These are phyloP conservation scores for Stromatinia cepivora DNA, from an alignment of 2,329 filamentous ascomycete species.

Conservation along the genomic window DNA sequence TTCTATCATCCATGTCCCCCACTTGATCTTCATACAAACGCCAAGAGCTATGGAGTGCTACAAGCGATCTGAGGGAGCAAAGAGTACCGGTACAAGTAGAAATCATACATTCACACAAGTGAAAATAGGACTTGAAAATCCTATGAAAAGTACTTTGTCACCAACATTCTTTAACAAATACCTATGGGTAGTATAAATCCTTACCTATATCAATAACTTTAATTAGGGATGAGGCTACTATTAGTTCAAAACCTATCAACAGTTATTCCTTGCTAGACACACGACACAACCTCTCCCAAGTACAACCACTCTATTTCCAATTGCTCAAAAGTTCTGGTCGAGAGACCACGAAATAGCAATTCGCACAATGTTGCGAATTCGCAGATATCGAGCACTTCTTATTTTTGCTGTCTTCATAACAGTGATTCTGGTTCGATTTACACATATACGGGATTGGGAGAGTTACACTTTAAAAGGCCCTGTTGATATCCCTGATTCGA, in stretches of 20 bases:
- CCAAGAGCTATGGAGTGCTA: constrained; percentile 2
- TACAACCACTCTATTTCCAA: constrained; percentile 1
- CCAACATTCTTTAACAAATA: neutral
- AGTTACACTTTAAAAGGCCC: constrained; percentile 21
- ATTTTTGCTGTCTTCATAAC: constrained; percentile 30
- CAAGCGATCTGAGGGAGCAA: neutral
- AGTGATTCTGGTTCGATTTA: constrained; percentile 30
- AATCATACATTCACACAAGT: neutral
- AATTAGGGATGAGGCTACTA: constrained; percentile 16
- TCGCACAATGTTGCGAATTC: constrained; percentile 54
- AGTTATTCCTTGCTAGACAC: constrained; percentile 16
- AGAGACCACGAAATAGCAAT: constrained; percentile 19
- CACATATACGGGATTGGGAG: constrained; percentile 28
- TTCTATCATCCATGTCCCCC: neutral
- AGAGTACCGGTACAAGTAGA: neutral
- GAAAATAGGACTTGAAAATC: neutral
- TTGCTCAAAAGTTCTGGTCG: constrained; percentile 13
- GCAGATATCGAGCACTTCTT: constrained; percentile 60
- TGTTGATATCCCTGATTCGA: constrained; percentile 18
- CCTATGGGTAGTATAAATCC: too few species aligned
- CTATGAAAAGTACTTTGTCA: neutral
- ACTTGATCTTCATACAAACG: neutral
- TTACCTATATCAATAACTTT: constrained; percentile 1
- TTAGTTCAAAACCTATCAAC: constrained; percentile 3
- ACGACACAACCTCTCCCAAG: constrained; percentile 6